phyloP scores from a whole-genome alignment of 371 early-diverging fungal species.

The Mortierella sp. region DNA sequence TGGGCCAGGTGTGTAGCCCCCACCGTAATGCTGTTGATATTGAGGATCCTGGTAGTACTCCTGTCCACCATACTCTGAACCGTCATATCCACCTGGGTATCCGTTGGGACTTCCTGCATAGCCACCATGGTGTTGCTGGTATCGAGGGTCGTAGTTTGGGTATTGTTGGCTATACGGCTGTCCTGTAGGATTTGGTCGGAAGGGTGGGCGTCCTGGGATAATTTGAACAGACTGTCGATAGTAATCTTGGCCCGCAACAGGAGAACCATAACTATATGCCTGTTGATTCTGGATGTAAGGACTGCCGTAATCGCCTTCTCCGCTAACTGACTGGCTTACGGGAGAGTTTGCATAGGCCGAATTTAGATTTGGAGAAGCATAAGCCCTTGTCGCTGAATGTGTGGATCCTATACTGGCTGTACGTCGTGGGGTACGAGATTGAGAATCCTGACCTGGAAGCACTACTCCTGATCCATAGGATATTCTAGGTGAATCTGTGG shows the following conservation, averaged over 20 bases:
- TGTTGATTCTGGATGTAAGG: constrained; percentile 31
- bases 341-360: constrained; percentile 39
- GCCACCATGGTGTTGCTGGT: constrained; percentile 30
- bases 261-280: constrained; percentile 9
- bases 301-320: constrained; percentile 24
- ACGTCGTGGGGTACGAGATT: constrained; percentile 3
- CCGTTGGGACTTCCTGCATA: constrained; percentile 24
- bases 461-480: background rate
- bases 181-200: background rate
- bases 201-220: background rate
- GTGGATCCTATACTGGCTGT: constrained; percentile 33
- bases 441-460: constrained; percentile 13
- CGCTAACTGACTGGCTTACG: constrained; percentile 15
- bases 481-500: background rate
- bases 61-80: constrained; percentile 42
- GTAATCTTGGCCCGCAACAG: background rate
- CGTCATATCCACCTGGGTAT: constrained; percentile 36
- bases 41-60: constrained; percentile 38
- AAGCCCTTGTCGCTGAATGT: constrained; percentile 33
- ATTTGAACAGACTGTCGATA: background rate
- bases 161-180: constrained; percentile 25
- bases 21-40: constrained; percentile 42
- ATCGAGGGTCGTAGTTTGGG: constrained; percentile 45
- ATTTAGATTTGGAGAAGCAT: constrained; percentile 41
- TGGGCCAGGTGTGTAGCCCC: constrained; percentile 28